Evolutionary conservation across 441 rosid species (phyloP).

Genomic region (Kokia cookei): DNA sequence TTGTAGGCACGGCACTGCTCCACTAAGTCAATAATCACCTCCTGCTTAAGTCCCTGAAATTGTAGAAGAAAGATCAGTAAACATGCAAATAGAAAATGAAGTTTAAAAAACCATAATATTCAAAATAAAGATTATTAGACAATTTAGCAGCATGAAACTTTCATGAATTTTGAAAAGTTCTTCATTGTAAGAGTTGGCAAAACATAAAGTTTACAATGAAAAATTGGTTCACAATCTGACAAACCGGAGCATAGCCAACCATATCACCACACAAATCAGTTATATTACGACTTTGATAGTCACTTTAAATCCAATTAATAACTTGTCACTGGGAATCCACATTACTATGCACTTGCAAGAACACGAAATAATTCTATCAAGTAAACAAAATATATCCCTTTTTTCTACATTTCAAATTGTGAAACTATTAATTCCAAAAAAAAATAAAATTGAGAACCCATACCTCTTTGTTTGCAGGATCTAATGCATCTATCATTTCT

Average conservation of each 20-base stretch:
- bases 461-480: conserved; percentile 92
- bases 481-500: conserved; percentile 94
- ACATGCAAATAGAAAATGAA: not conserved
- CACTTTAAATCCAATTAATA: not conserved
- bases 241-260: not conserved
- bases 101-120: not conserved
- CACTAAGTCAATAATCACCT: conserved; percentile 93
- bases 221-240: not conserved
- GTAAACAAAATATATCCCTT: not conserved
- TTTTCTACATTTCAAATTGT: conserved; percentile 7
- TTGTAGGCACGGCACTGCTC: conserved; percentile 96
- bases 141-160: not conserved
- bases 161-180: not conserved
- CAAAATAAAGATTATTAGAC: conserved; percentile 2
- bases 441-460: not conserved
- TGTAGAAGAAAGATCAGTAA: conserved; percentile 9
- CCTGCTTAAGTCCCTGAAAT: conserved; percentile 88
- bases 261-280: not conserved
- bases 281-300: not conserved
- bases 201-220: not conserved
- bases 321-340: not conserved
- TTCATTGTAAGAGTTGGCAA: not conserved
- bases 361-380: not conserved
- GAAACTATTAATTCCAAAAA: not conserved
- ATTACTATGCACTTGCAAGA: not conserved